Evolutionary conservation across 2,329 filamentous ascomycete genomes (phyloP).

Genomic region (Colletotrichum orchidophilum): DNA sequence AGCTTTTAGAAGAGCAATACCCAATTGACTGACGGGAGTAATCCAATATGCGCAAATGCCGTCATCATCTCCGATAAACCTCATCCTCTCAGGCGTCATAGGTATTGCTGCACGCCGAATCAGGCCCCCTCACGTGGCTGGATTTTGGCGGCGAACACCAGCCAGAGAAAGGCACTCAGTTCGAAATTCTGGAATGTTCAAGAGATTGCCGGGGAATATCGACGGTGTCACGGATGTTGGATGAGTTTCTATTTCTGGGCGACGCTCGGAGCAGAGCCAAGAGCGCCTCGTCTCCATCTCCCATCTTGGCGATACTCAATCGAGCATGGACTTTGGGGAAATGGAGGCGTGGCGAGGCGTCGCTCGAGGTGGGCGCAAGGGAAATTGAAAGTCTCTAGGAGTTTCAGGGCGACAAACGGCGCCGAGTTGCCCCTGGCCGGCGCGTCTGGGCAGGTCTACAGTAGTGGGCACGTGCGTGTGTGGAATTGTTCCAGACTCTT

Average conservation of each 20-base stretch:
- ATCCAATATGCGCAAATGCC: not conserved
- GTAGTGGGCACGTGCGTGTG: not conserved
- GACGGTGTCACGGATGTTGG: not conserved
- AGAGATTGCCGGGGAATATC: not conserved
- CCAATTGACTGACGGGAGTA: not conserved
- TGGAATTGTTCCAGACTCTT: not conserved
- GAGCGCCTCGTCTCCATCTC: not conserved
- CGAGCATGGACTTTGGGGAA: not conserved
- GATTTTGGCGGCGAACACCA: conserved; percentile 3
- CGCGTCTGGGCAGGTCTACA: not conserved
- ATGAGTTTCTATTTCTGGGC: not conserved
- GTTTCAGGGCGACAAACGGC: not conserved
- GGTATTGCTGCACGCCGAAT: conserved; percentile 2
- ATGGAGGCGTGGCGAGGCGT: not conserved
- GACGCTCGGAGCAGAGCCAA: not conserved
- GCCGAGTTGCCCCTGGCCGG: not conserved
- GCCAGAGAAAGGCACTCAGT: not conserved
- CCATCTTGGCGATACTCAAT: not conserved
- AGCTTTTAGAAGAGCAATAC: not conserved
- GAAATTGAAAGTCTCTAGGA: not conserved
- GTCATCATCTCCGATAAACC: not conserved
- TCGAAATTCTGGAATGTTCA: not conserved
- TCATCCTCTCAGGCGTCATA: not conserved
- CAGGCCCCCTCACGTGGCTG: conserved; percentile 1
- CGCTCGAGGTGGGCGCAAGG: not conserved